Evolutionary conservation across 2,329 filamentous ascomycete species (phyloP).

Genomic region (Aureobasidium sp.): DNA sequence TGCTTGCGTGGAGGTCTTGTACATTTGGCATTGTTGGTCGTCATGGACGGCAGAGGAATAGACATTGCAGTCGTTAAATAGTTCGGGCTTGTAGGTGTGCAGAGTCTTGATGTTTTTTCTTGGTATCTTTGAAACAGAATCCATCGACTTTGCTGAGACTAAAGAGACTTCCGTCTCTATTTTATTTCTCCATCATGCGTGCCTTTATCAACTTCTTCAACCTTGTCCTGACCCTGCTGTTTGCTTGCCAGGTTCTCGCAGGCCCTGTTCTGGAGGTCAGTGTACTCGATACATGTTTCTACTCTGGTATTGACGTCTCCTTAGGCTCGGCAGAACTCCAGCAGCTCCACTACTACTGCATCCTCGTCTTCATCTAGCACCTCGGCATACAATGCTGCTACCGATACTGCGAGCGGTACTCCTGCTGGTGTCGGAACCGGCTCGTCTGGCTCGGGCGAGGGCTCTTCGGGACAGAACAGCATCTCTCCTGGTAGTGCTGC

Average conservation of each 20-base stretch:
- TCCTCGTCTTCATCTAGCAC: background rate
- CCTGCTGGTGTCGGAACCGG: background rate
- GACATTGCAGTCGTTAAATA: background rate
- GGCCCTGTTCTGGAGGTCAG: background rate
- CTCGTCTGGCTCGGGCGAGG: slow-evolving; percentile 3
- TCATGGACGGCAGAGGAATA: background rate
- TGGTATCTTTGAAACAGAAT: background rate
- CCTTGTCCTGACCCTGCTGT: background rate
- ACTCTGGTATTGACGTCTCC: background rate
- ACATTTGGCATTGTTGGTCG: background rate
- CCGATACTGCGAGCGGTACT: background rate
- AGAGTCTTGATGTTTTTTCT: background rate
- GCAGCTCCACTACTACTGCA: background rate
- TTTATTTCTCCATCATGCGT: background rate
- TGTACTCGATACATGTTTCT: no score
- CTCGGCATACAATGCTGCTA: background rate
- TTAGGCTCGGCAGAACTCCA: background rate
- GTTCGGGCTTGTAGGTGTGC: background rate
- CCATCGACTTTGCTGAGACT: background rate
- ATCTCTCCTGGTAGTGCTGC: background rate
- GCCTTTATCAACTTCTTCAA: background rate
- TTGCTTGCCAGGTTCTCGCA: background rate
- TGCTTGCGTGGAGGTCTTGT: background rate
- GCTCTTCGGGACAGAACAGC: background rate
- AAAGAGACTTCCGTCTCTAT: background rate